Conservation (phyloP, 177 flowering plant species). For the Tripterygium wilfordii region DNA sequence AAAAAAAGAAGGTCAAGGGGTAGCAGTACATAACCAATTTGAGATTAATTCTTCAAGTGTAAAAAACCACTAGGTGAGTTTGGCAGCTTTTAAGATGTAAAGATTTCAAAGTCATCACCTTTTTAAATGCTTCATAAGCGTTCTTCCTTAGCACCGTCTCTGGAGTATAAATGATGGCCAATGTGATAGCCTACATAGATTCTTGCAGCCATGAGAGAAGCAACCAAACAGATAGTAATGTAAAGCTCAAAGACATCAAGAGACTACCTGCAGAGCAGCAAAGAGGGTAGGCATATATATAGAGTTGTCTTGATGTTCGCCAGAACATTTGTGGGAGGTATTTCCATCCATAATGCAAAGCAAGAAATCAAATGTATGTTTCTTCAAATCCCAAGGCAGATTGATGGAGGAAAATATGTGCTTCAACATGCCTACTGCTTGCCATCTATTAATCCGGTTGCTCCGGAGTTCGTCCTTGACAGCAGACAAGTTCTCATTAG, state of each 20-base stretch:
- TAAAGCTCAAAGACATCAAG: background rate
- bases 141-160: conserved; percentile 47
- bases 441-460: conserved; percentile 61
- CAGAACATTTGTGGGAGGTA: conserved; percentile 8
- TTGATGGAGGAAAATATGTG: conserved; percentile 35
- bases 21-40: no score
- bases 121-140: conserved; percentile 60
- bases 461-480: conserved; percentile 44
- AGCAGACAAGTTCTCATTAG: conserved; percentile 38
- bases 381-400: conserved; percentile 69
- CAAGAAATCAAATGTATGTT: conserved; percentile 54
- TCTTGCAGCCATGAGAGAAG: conserved; percentile 4
- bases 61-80: no score
- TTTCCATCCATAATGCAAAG: conserved; percentile 43
- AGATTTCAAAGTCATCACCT: conserved; percentile 30
- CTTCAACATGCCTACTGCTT: conserved; percentile 66
- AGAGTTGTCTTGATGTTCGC: conserved; percentile 36
- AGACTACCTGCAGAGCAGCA: conserved; percentile 64
- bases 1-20: no score
- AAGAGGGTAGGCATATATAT: conserved; percentile 42
- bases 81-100: background rate
- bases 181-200: conserved; percentile 56
- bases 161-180: conserved; percentile 61
- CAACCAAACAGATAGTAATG: background rate
- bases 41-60: no score